A percentile compares a stretch with the other conserved stretches of the same genome.
These are phyloP conservation scores for Erythrophleum fordii DNA, from an alignment of 306 rosid species.

Conservation along the genomic window DNA sequence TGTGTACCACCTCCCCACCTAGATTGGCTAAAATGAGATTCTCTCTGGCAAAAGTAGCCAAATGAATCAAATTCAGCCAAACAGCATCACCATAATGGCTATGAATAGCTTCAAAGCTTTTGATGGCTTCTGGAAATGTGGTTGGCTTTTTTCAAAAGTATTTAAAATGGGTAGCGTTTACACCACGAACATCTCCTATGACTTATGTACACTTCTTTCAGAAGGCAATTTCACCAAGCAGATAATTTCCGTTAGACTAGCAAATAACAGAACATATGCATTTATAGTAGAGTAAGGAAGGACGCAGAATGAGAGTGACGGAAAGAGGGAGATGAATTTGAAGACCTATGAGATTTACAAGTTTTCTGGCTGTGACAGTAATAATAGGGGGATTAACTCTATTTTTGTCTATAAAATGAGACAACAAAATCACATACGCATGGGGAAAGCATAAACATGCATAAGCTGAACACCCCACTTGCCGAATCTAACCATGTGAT, in stretches of 20 bases:
- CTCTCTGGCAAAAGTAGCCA: constrained; percentile 5
- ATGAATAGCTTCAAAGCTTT: constrained; percentile 17
- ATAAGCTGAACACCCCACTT: constrained; percentile 26
- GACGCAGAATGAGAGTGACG: constrained; percentile 14
- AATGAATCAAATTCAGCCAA: constrained; percentile 20
- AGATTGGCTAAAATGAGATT: constrained; percentile 41
- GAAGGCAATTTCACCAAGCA: background rate
- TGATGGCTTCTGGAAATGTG: background rate
- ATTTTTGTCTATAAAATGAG: constrained; percentile 6
- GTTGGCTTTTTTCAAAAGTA: background rate
- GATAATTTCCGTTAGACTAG: background rate
- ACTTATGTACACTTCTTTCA: background rate
- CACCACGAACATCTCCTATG: background rate
- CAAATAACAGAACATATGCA: constrained; percentile 34
- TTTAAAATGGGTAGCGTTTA: no score
- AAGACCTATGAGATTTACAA: background rate
- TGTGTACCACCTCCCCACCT: constrained; percentile 20
- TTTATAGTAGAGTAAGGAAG: constrained; percentile 21
- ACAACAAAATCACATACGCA: background rate
- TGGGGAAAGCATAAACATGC: constrained; percentile 2
- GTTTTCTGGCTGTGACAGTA: background rate
- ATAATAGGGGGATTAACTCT: constrained; percentile 28
- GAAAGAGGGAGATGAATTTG: background rate
- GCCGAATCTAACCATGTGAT: constrained; percentile 33
- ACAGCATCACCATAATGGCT: constrained; percentile 29